A percentile compares a stretch with the other conserved stretches of the same genome.
These are phyloP conservation scores for Cnidoscolus chayamansa DNA, from an alignment of 441 rosid genomes.

Conservation along the genomic window DNA sequence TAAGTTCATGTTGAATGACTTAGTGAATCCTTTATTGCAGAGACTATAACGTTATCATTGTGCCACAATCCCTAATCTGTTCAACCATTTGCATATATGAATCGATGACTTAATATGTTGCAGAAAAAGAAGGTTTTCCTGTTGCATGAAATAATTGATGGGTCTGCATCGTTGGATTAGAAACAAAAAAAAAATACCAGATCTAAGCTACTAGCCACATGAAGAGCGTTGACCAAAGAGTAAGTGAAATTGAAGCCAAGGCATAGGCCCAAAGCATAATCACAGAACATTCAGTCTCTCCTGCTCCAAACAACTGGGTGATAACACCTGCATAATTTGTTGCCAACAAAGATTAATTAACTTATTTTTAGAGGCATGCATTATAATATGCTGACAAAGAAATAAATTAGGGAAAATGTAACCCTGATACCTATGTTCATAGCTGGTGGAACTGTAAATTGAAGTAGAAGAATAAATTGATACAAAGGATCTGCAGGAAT, in stretches of 20 bases:
- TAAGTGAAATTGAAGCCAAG: constrained; percentile 32
- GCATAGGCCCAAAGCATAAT: constrained; percentile 43
- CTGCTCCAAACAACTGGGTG: constrained; percentile 39
- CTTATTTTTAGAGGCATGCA: neutral
- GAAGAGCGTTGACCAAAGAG: constrained; percentile 39
- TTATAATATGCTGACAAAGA: neutral
- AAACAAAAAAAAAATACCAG: too few species aligned
- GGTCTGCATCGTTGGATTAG: neutral
- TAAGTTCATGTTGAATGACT: constrained; percentile 31
- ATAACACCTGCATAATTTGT: constrained; percentile 38
- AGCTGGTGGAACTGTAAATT: constrained; percentile 55
- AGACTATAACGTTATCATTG: neutral
- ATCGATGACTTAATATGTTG: too few species aligned
- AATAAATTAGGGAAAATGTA: neutral
- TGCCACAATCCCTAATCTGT: constrained; percentile 1
- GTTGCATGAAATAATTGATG: neutral
- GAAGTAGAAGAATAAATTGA: constrained; percentile 49
- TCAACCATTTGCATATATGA: neutral
- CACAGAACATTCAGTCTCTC: constrained; percentile 34
- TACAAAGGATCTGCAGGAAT: constrained; percentile 43
- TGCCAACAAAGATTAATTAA: neutral
- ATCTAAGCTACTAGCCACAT: constrained; percentile 29
- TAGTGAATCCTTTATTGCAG: neutral
- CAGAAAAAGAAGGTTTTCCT: neutral
- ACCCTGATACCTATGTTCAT: constrained; percentile 40